Percentiles rank a stretch among this genome's conserved stretches.
phyloP scores from a whole-genome alignment of 768 basidiomycete genomes.

The Chalciporus sphaerocephalus region DNA sequence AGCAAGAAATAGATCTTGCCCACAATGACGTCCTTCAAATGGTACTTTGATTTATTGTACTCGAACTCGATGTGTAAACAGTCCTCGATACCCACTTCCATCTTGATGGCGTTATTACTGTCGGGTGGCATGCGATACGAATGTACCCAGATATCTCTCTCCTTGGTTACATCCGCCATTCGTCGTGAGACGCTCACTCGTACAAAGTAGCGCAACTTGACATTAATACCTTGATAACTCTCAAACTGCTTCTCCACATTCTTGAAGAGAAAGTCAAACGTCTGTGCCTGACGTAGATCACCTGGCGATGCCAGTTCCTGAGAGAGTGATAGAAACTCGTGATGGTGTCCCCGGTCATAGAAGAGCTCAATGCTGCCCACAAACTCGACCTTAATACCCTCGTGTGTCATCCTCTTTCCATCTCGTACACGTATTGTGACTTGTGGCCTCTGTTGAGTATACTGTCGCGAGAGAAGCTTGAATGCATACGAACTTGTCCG shows the following conservation, averaged over 20 bases:
- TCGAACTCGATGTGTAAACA: conserved; percentile 99
- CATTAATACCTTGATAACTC: conserved; percentile 96
- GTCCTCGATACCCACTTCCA: conserved; percentile 99
- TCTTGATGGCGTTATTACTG: conserved; percentile 96
- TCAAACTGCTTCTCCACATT: conserved; percentile 99
- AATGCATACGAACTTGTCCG: conserved; percentile 62
- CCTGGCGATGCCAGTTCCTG: conserved; percentile 96
- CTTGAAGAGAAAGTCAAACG: conserved; percentile 96
- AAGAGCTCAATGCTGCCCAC: conserved; percentile 95
- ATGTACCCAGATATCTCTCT: conserved; percentile 96
- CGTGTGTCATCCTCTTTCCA: conserved; percentile 91
- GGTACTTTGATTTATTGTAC: conserved; percentile 99
- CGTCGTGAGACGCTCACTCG: conserved; percentile 87
- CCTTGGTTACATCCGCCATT: conserved; percentile 91
- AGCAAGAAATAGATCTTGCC: conserved; percentile 99
- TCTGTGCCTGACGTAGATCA: conserved; percentile 94
- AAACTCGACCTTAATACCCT: conserved; percentile 97
- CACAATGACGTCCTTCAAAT: conserved; percentile 97
- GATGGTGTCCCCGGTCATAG: conserved; percentile 97
- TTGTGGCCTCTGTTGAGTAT: conserved; percentile 35
- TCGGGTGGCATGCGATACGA: conserved; percentile 98
- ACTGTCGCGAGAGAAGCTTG: background rate
- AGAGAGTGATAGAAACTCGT: conserved; percentile 93
- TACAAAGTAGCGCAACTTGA: conserved; percentile 91
- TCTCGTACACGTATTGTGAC: conserved; percentile 86